Base-by-base conservation (phyloP, 2,329 filamentous ascomycete species). In the Clonostachys sp. region DNA sequence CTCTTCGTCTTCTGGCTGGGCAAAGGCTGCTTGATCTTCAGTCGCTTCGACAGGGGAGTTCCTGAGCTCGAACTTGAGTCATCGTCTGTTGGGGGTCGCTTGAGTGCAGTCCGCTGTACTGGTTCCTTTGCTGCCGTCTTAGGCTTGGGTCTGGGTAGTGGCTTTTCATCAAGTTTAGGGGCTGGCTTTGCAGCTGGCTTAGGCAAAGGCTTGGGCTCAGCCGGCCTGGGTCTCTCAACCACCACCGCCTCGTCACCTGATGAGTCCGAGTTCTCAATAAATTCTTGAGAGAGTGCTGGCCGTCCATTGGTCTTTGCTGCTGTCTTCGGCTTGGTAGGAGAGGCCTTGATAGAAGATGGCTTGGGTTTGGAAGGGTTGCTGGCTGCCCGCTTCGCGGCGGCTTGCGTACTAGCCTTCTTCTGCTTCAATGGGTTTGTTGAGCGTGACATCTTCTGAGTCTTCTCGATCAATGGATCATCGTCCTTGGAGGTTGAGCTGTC, bases 61-160 rank as follows among this genome's bases (percentile, higher is more conserved):
- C 76, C 77, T 1, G 80, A 83, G 61, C 79, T 82, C 3, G 79
- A 83, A 55, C 77, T 81, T 48, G 78, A 79, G 53, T 80, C 78
- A 13, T 68, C 67, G 10, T 70, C 67, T 39, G 79, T 78, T 2
- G 77, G 74, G 3, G 70, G 58, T 34, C 81, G 76, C 63, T 85
- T 84, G 24, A 30, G 39, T 1, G 54, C 51, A 12, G 55, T 48
- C 24, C 24, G 24, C 24, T 30, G 24, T 30, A 30, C 24, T 30
- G 24, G 24, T 30, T 30, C 8, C 24, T 30, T 30, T 30, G 65
- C 59, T 17, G 68, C 56, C 34, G 61, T 58, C 50, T 63, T 68
- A 45, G 55, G 34, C 45, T 61, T 61, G 5, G 65, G 57, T 48
- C 71, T 70, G 6, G 68, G 53, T 20, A 12, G 48, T 45, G 57